Evolutionary conservation across 202 grass and related monocot species (phyloP), one percentile per base, ranked within the genome.

Genomic region (Setaria italica): DNA sequence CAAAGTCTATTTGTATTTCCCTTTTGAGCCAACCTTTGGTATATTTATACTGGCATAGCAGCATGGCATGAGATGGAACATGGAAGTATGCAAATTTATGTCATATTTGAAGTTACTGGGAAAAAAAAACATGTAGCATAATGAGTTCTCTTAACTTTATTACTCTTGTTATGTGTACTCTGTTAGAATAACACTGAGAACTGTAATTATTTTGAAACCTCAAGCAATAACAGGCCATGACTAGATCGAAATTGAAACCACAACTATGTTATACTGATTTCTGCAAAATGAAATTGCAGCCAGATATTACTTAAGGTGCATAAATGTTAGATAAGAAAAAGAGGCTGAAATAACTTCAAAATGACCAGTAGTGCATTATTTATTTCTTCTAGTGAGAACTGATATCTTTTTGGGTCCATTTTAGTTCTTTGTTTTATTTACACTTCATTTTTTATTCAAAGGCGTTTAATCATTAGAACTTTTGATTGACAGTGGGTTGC

Each of bases 401-500:
- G 1, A 14, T 19, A 21, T 35, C n/a, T 41, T 43, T 5, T 35
- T 56, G 57, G 4, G 25, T 19, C 62, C 20, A 4, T 33, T 81
- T 43, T 57, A 66, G 64, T 74, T 69, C 35, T 37, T 37, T 37
- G 35, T 37, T 37, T 37, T 37, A 37, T 41, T 41, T 41, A 41
- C 39, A 41, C 39, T 41, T 41, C 5, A 19, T 84, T 62, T 9
- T 51, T 25, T 77, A 47, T 6, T 47, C 32, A 13, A 6, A 55
- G 37, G 56, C 8, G 32, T 59, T 70, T 79, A 62, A 76, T 81
- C 17, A 11, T 84, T 75, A 19, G 63, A 19, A 37, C 65, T 65
- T 70, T 85, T 76, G 17, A 34, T 85, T 78, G 34, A 60, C 82
- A 96, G 94, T 74, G 91, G 89, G 54, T 79, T 91, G 41, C 89